Conservation (phyloP, 2,329 filamentous ascomycete genomes). For the Ascochyta lentis region DNA sequence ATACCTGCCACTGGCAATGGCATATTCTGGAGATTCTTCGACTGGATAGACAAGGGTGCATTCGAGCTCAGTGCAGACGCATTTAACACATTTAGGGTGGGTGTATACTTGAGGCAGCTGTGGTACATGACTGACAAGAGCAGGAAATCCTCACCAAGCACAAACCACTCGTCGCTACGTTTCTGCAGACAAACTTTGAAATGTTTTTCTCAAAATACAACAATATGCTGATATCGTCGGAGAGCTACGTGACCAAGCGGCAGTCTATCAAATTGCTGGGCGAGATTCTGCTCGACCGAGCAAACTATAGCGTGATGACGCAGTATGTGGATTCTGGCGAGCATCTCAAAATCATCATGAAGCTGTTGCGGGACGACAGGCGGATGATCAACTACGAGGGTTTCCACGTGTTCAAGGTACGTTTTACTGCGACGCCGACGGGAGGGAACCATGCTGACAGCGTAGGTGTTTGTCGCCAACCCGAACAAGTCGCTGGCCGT, state of each 20-base stretch:
- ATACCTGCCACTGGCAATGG: slow-evolving; percentile 78
- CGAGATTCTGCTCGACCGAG: slow-evolving; percentile 90
- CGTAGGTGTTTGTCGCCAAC: slow-evolving; percentile 91
- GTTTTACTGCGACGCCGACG: neutral
- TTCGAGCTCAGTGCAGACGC: slow-evolving; percentile 98
- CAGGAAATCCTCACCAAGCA: slow-evolving; percentile 94
- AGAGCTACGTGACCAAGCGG: slow-evolving; percentile 96
- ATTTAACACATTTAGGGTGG: slow-evolving; percentile 93
- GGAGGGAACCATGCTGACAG: slow-evolving; percentile 14
- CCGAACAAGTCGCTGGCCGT: slow-evolving; percentile 97
- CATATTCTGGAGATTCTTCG: slow-evolving; percentile 96
- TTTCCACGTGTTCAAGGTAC: slow-evolving; percentile 95
- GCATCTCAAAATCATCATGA: slow-evolving; percentile 98
- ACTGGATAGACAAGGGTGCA: slow-evolving; percentile 94
- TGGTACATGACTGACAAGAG: slow-evolving; percentile 22
- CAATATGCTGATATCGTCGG: slow-evolving; percentile 82
- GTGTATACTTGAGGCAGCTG: neutral
- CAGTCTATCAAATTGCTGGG: slow-evolving; percentile 98
- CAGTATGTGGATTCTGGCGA: slow-evolving; percentile 94
- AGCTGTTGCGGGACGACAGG: slow-evolving; percentile 89
- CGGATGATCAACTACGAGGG: slow-evolving; percentile 99
- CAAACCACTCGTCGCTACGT: slow-evolving; percentile 87
- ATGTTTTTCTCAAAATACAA: slow-evolving; percentile 94
- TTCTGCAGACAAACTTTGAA: slow-evolving; percentile 88
- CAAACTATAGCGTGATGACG: slow-evolving; percentile 98